A percentile compares a stretch with the other conserved stretches of the same genome.
phyloP scores from a whole-genome alignment of 2,329 filamentous ascomycete genomes.

The Aspergillus aculeatus region DNA sequence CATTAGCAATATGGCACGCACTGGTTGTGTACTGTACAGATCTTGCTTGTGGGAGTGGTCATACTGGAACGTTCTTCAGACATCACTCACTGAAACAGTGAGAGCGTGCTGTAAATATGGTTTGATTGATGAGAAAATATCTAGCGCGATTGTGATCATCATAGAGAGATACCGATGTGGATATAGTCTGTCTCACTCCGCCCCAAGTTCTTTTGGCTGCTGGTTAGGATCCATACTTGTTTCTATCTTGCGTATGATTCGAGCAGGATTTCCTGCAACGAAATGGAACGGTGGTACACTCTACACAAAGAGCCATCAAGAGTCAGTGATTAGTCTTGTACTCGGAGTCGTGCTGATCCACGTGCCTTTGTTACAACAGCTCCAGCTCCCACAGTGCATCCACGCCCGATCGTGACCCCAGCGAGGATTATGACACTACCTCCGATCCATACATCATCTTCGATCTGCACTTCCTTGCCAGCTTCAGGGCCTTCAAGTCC shows the following conservation, averaged over 20 bases:
- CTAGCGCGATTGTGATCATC: not conserved
- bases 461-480: constrained; percentile 49
- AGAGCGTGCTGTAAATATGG: not conserved
- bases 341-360: not conserved
- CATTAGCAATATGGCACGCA: not conserved
- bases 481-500: constrained; percentile 49
- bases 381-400: constrained; percentile 42
- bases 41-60: not conserved
- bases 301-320: constrained; percentile 13
- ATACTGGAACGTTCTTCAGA: not conserved
- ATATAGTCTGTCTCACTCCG: not conserved
- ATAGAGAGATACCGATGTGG: not conserved
- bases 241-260: constrained; percentile 25
- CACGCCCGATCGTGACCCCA: constrained; percentile 44
- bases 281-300: constrained; percentile 30
- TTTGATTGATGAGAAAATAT: not conserved
- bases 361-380: constrained; percentile 41
- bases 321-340: not conserved
- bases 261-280: constrained; percentile 27
- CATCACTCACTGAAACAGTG: not conserved
- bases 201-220: not conserved
- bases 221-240: constrained; percentile 25
- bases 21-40: not conserved
- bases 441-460: constrained; percentile 51
- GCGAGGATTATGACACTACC: constrained; percentile 47